Conservation (phyloP, 371 early-diverging fungal genomes). For the Furculomyces boomerangus region DNA sequence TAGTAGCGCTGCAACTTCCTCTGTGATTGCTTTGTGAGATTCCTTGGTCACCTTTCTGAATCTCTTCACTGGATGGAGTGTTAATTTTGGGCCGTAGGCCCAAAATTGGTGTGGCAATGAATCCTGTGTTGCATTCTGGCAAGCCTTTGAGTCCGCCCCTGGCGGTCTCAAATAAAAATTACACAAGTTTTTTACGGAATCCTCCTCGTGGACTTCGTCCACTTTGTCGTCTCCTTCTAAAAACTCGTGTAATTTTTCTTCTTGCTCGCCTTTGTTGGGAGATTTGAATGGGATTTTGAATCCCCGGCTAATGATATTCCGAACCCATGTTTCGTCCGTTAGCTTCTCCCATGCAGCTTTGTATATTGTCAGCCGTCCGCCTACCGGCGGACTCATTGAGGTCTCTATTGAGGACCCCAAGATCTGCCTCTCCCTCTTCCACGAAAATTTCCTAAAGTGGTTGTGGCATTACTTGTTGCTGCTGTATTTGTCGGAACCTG, state of each 20-base stretch:
- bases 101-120: not conserved
- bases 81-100: not conserved
- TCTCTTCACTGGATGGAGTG: not conserved
- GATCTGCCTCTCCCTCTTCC: not conserved
- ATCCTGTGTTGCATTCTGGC: not conserved
- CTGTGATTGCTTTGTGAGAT: not conserved
- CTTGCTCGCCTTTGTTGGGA: not conserved
- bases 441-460: not conserved
- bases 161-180: not conserved
- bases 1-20: not conserved
- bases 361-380: not conserved
- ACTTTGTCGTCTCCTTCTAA: not conserved
- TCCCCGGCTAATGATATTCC: not conserved
- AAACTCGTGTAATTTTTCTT: not conserved
- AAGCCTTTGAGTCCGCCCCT: not conserved
- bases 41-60: not conserved
- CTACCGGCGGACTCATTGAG: not conserved
- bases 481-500: not conserved
- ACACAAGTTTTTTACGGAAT: not conserved
- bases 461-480: not conserved
- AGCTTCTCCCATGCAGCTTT: not conserved
- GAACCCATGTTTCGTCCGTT: not conserved
- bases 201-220: not conserved
- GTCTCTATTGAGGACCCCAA: not conserved
- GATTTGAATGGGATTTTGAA: not conserved